Conservation (phyloP, 352 stramenopile species). For the Albugo laibachii region DNA sequence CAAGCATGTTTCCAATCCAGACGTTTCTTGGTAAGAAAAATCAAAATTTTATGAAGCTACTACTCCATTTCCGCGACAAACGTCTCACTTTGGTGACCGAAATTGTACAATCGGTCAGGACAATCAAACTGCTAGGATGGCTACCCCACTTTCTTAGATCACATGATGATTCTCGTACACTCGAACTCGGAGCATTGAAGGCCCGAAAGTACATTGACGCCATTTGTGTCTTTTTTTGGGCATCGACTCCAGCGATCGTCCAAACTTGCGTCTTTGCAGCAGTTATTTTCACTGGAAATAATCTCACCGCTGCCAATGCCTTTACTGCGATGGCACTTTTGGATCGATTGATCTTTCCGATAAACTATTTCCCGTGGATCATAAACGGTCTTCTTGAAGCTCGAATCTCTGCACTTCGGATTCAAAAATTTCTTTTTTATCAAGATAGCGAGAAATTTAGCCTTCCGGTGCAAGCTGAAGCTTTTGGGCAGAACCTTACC, state of each 20-base stretch:
- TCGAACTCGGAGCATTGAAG: conserved; percentile 48
- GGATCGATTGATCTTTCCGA: conserved; percentile 77
- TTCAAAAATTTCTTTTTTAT: conserved; percentile 52
- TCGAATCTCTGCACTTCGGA: conserved; percentile 51
- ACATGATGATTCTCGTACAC: conserved; percentile 24
- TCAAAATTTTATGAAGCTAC: conserved; percentile 33
- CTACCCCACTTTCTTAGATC: conserved; percentile 18
- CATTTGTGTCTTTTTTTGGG: conserved; percentile 83
- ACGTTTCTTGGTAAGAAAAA: conserved; percentile 57
- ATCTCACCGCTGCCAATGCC: conserved; percentile 57
- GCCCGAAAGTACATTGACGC: conserved; percentile 78
- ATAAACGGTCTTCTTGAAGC: conserved; percentile 80
- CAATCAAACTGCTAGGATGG: conserved; percentile 66
- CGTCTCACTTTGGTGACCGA: conserved; percentile 50
- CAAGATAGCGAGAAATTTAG: not conserved
- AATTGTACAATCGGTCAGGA: conserved; percentile 44
- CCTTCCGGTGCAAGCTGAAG: not conserved
- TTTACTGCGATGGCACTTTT: conserved; percentile 76
- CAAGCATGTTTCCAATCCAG: conserved; percentile 73
- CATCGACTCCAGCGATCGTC: conserved; percentile 71
- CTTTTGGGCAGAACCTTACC: not conserved
- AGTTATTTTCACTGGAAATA: conserved; percentile 43
- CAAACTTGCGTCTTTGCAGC: conserved; percentile 67
- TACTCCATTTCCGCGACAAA: conserved; percentile 68
- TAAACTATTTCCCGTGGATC: conserved; percentile 86